Conservation (phyloP, 148 eudicot genomes). For the Polygonum maritimum region DNA sequence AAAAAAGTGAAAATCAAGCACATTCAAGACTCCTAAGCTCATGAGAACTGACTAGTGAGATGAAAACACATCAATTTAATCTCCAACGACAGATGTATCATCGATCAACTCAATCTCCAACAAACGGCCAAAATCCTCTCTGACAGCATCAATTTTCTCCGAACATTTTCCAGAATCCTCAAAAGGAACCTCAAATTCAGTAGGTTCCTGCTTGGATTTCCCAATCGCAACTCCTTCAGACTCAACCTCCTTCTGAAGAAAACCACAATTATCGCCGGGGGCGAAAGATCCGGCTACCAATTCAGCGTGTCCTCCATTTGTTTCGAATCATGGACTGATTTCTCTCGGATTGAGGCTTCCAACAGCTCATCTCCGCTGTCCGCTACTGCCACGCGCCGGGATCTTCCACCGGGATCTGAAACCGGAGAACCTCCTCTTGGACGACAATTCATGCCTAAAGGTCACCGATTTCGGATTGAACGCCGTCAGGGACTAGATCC, state of each 20-base stretch:
- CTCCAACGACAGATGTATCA: constrained; percentile 28
- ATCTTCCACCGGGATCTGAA: constrained; percentile 70
- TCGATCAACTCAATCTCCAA: constrained; percentile 29
- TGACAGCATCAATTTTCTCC: not conserved
- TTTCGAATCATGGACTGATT: too few species aligned
- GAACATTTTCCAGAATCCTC: not conserved
- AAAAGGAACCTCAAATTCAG: not conserved
- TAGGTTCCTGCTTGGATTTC: too few species aligned
- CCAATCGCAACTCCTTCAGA: not conserved
- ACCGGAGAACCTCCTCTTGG: constrained; percentile 57
- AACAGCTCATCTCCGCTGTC: constrained; percentile 58
- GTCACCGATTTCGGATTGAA: constrained; percentile 62
- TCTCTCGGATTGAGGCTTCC: too few species aligned
- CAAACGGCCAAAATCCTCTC: constrained; percentile 7
- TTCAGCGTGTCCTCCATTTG: too few species aligned
- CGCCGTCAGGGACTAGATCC: constrained; percentile 34
- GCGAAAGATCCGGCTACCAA: too few species aligned
- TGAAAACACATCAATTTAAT: too few species aligned
- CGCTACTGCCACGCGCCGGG: constrained; percentile 55
- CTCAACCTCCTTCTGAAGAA: too few species aligned
- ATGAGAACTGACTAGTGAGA: too few species aligned
- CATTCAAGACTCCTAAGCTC: too few species aligned
- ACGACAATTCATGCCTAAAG: constrained; percentile 52
- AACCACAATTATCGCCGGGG: too few species aligned
- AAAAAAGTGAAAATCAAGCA: too few species aligned